Evolutionary conservation across 768 basidiomycete species (phyloP).

Genomic region (Boletus sp.): DNA sequence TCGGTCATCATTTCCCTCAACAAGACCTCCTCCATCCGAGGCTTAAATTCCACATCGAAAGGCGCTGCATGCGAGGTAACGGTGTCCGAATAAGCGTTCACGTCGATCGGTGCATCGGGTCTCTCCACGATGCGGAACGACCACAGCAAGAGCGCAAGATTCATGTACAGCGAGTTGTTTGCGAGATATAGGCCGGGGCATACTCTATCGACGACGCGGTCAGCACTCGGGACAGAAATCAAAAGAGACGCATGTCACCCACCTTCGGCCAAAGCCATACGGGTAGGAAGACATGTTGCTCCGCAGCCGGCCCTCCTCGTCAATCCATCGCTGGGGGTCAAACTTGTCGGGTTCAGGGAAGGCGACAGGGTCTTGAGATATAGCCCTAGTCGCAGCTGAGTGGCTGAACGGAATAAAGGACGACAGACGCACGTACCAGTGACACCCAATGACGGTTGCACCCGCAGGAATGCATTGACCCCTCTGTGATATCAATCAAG

Average conservation of each 20-base stretch:
- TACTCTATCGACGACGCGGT: conserved; percentile 34
- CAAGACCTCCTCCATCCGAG: conserved; percentile 31
- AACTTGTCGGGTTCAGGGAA: conserved; percentile 44
- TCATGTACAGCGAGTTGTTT: conserved; percentile 53
- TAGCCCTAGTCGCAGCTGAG: conserved; percentile 12
- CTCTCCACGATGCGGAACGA: conserved; percentile 52
- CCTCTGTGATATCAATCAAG: conserved; percentile 3
- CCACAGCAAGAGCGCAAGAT: conserved; percentile 60
- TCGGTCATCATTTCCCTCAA: conserved; percentile 11
- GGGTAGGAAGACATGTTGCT: conserved; percentile 44
- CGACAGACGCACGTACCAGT: conserved; percentile 6
- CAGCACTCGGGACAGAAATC: background rate
- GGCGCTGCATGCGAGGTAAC: conserved; percentile 56
- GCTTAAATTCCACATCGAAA: conserved; percentile 55
- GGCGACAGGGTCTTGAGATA: conserved; percentile 21
- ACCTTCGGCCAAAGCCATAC: conserved; percentile 51
- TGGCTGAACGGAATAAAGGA: no score
- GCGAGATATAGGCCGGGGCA: conserved; percentile 62
- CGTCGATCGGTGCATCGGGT: conserved; percentile 51
- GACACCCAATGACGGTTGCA: conserved; percentile 20
- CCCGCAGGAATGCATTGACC: conserved; percentile 24
- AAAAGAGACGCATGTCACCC: background rate
- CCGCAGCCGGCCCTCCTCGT: conserved; percentile 38
- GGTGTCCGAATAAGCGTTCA: conserved; percentile 51
- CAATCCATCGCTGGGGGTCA: conserved; percentile 55